A percentile compares a stretch with the other conserved stretches of the same genome.
These are phyloP conservation scores for Nadsonia commutata DNA, from an alignment of 1,139 yeast species.

Conservation along the genomic window DNA sequence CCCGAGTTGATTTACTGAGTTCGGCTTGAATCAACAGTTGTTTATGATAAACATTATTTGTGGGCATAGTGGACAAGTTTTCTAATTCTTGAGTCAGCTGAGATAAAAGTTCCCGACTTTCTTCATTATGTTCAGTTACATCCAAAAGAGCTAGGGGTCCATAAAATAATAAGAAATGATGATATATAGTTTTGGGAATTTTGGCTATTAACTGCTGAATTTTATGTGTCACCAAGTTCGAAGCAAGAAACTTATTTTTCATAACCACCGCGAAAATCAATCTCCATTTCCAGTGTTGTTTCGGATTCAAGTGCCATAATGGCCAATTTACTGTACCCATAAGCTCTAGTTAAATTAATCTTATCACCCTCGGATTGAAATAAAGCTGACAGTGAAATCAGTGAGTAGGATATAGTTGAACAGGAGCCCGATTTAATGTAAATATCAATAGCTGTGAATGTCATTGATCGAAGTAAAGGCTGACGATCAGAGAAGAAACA, in stretches of 20 bases:
- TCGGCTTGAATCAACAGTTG: slow-evolving; percentile 26
- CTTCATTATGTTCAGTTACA: slow-evolving; percentile 11
- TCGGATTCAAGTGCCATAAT: slow-evolving; percentile 27
- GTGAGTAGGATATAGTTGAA: slow-evolving; percentile 21
- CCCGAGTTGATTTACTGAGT: slow-evolving; percentile 13
- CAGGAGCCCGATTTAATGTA: slow-evolving; percentile 23
- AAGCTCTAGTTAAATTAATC: slow-evolving; percentile 28
- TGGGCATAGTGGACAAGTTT: slow-evolving; percentile 27
- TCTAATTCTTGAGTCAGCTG: slow-evolving; percentile 18
- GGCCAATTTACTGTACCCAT: slow-evolving; percentile 29
- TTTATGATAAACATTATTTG: slow-evolving; percentile 27
- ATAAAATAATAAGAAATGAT: slow-evolving; percentile 18
- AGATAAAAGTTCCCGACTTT: slow-evolving; percentile 11
- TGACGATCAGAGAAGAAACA: slow-evolving; percentile 15
- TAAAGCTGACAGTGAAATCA: slow-evolving; percentile 22
- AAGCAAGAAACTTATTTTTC: slow-evolving; percentile 16
- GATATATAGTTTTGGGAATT: slow-evolving; percentile 18
- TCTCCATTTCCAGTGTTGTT: slow-evolving; percentile 24
- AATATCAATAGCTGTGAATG: slow-evolving; percentile 19
- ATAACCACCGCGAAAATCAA: slow-evolving; percentile 16
- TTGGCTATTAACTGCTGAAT: slow-evolving; percentile 15
- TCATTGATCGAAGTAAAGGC: slow-evolving; percentile 16
- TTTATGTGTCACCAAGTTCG: slow-evolving; percentile 14
- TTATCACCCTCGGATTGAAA: slow-evolving; percentile 20
- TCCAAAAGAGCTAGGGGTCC: slow-evolving; percentile 19